Base-by-base conservation (phyloP, 1,284 basidiomycete genomes). In the Puccinia polysora region DNA sequence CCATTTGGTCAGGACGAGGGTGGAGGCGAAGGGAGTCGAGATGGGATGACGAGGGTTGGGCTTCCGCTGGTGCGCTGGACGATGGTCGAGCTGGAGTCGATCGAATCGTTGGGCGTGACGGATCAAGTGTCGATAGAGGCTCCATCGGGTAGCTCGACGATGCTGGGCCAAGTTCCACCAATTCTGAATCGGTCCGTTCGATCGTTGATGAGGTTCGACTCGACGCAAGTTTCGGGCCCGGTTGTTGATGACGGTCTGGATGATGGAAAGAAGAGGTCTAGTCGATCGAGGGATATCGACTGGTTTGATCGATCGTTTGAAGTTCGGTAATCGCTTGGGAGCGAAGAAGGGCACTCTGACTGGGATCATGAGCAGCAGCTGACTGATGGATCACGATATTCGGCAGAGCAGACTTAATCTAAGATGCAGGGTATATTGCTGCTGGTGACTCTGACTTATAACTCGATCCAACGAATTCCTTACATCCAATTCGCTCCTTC, bases 231-330 rank as follows among this genome's bases (percentile, higher is more conserved):
- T 10, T 20, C 64, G 18, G 14, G 64, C 49, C 38, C 64, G 32
- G 50, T 65, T 65, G 8, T 65, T 30, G 36, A 65, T 65, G 52
- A 65, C 43, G 14, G 52, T 38, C 12, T 65, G 25, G 36, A 65
- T 36, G 15, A 14, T 36, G 12, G 32, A 12, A 12, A 65, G 64
- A 0, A 65, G 36, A 20, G 23, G 12, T 30, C 20, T 45, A 7
- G 49, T n/a, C 18, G 49, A n/a, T 8, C 34, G 23, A 7, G 50
- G 49, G 25, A 65, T 32, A 2, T 64, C 62, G 43, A 23, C 20
- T 3, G 15, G n/a, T 23, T 55, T 65, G 49, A 52, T 28, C 2
- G 49, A 38, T 25, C 49, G 47, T 20, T 40, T 65, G 45, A 36
- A 2, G 2, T 28, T 25, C 20, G 63, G 20, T 2, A 40, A 28